Evolutionary conservation across 148 eudicot species (phyloP), one percentile per base, ranked within the genome.

Genomic region (Salicornia ramosissima): DNA sequence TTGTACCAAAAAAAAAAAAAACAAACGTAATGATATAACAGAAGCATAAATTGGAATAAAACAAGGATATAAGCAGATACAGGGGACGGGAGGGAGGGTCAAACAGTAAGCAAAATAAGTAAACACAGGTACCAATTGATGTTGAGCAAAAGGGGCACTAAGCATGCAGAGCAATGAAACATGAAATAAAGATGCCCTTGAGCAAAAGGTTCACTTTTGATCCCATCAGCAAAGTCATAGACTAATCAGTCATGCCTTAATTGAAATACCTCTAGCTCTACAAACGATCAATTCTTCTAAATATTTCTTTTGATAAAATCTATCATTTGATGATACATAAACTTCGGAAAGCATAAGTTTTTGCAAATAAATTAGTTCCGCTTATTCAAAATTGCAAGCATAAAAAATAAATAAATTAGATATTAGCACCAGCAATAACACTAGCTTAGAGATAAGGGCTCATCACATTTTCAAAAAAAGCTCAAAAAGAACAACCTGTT

Each of bases 401-500:
- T 43, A 42, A 21, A 64, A 65, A 53, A 64, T 29, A 40, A 42
- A 21, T 0, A 60, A n/a, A n/a, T n/a, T n/a, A n/a, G n/a, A n/a
- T n/a, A n/a, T n/a, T n/a, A 51, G 40, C 36, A 67, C 47, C 71
- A 61, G 36, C 43, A 54, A 36, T 24, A 21, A 42, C 30, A n/a
- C 25, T 15, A 42, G 22, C 24, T 15, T 46, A 49, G 28, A 57
- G 39, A 4, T 3, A 28, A 34, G 61, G 31, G 21, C 9, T 11
- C 52, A 60, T 7, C 6, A 50, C 60, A 26, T 19, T 49, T 5
- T 14, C 10, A 47, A 40, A 31, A 34, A 61, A 0, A 55, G 47
- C n/a, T 18, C 26, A 18, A 26, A 11, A 1, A 72, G 46, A 39
- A 65, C 33, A 45, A 87, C 91, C 70, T 82, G 62, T 60, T 85